Base-by-base conservation (phyloP, 2,329 filamentous ascomycete genomes). In the Alternaria angustiovoidea region DNA sequence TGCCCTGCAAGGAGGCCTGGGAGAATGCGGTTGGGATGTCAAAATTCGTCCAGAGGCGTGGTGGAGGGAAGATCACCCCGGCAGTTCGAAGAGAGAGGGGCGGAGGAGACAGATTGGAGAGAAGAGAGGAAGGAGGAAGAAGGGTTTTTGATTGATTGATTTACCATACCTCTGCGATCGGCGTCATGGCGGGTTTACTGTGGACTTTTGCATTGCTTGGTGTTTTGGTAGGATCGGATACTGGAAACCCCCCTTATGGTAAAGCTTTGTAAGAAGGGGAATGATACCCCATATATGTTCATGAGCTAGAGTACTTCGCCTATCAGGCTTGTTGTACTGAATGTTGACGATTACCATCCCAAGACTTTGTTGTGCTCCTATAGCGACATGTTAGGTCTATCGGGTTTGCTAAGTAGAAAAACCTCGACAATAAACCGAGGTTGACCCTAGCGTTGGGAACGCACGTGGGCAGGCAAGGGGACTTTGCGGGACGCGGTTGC, bases 91-190 rank as follows among this genome's bases (percentile, higher is more conserved):
- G 16, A 9, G 36, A 0, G 8, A 30, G 6, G 67, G 65, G 1
- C 53, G 67, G 12, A 18, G 4, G 41, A 49, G 67, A 38, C 66
- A 66, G 6, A 49, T 44, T 3, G 67, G 63, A 2, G 62, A 69
- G 44, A 62, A 8, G 18, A 56, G 58, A 42, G 67, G 65, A 4
- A 46, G 65, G 41, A 69, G 61, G 53, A 63, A 47, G 18, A 48
- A 39, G 18, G 8, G 32, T 49, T 24, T 12, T n/a, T 38, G 18
- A 22, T 41, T 18, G 34, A n/a, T n/a, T 16, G 24, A 8, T 41
- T 14, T 3, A 22, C 12, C 9, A 20, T 20, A 4, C 9, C n/a
- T 44, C 14, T 44, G 22, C 42, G 42, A 18, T 36, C 20, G 18
- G 30, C 16, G 42, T 12, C 18, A 30, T 47, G 2, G n/a, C 20